Conservation (phyloP, 768 basidiomycete genomes). For the Cubamyces sp. region DNA sequence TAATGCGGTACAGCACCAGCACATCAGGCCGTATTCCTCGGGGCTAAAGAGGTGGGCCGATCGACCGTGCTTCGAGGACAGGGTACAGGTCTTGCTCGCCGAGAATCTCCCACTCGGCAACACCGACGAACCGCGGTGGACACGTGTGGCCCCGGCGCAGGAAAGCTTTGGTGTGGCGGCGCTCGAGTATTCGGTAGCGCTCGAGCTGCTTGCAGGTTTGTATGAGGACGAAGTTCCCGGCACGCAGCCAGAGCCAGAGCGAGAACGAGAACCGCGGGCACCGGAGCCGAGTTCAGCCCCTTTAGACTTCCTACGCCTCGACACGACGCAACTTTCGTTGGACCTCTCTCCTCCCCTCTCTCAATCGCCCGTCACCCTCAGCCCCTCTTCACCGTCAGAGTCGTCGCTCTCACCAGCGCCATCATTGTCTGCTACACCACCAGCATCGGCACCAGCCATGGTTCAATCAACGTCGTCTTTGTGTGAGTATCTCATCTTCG, state of each 20-base stretch:
- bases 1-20: slow-evolving; percentile 37
- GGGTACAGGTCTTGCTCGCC: slow-evolving; percentile 56
- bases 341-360: slow-evolving; percentile 19
- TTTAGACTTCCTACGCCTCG: slow-evolving; percentile 21
- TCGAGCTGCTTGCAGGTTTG: slow-evolving; percentile 66
- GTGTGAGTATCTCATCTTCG: slow-evolving; percentile 3
- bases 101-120: slow-evolving; percentile 27
- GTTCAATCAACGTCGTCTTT: background rate
- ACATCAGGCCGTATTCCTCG: slow-evolving; percentile 45
- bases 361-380: slow-evolving; percentile 14
- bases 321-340: slow-evolving; percentile 15
- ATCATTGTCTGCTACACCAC: background rate
- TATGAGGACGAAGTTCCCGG: slow-evolving; percentile 34
- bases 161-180: slow-evolving; percentile 64
- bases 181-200: slow-evolving; percentile 69
- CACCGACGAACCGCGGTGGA: slow-evolving; percentile 37
- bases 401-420: slow-evolving; percentile 16
- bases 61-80: slow-evolving; percentile 79
- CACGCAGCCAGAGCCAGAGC: slow-evolving; percentile 4
- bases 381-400: slow-evolving; percentile 9
- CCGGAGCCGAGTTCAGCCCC: slow-evolving; percentile 10
- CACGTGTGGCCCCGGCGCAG: slow-evolving; percentile 44
- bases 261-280: slow-evolving; percentile 5
- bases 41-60: slow-evolving; percentile 71
- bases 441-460: background rate